Evolutionary conservation across 345 rosid genomes (phyloP).

Genomic region (Lepidium sativum): DNA sequence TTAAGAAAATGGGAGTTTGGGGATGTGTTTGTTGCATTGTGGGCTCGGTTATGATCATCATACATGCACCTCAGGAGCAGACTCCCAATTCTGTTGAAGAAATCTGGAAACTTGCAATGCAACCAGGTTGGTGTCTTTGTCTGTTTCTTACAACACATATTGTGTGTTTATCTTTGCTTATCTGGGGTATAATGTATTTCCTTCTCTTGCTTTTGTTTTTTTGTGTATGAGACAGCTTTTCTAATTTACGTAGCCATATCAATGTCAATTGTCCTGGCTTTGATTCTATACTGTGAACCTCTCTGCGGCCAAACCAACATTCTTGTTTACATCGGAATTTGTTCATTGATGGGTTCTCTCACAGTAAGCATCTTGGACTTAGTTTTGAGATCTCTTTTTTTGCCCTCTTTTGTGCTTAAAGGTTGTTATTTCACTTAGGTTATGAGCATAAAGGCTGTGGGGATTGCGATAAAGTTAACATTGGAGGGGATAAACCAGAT

Average conservation of each 20-base stretch:
- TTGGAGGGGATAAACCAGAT: conserved; percentile 75
- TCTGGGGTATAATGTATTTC: background rate
- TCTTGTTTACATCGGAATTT: conserved; percentile 78
- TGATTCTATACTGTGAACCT: conserved; percentile 82
- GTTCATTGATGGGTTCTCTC: conserved; percentile 78
- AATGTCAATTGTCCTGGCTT: conserved; percentile 56
- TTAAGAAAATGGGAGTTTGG: conserved; percentile 66
- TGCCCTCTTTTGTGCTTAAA: background rate
- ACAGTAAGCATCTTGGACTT: conserved; percentile 38
- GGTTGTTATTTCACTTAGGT: conserved; percentile 36
- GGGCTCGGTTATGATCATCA: conserved; percentile 80
- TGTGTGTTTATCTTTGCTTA: background rate
- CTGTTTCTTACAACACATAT: background rate
- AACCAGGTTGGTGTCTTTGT: conserved; percentile 46
- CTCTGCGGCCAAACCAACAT: conserved; percentile 73
- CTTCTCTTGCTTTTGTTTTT: background rate
- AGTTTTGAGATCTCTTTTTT: background rate
- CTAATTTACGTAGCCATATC: conserved; percentile 59
- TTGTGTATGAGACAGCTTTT: conserved; percentile 52
- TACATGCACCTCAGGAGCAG: conserved; percentile 90
- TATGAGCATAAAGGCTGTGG: conserved; percentile 90
- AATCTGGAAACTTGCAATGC: conserved; percentile 76
- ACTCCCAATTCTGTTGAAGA: conserved; percentile 63
- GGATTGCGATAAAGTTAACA: conserved; percentile 87
- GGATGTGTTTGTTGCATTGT: conserved; percentile 86